Percentiles rank a stretch among this genome's conserved stretches.
Evolutionary conservation across 2,329 filamentous ascomycete genomes (phyloP).

Genomic region (Claviceps fusiformis): DNA sequence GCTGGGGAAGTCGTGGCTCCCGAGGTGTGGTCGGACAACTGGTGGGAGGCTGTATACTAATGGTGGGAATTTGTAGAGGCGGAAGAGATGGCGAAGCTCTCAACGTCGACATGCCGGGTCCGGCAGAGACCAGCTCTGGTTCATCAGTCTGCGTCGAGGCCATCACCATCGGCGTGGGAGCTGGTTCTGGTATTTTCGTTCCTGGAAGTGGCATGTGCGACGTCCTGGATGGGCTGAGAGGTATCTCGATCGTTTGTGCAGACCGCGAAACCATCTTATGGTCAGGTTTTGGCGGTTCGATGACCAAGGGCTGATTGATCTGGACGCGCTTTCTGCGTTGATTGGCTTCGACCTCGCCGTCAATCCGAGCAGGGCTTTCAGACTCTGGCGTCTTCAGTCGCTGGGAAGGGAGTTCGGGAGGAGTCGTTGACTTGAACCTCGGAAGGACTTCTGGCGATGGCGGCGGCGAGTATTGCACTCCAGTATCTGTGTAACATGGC

Average conservation of each 20-base stretch:
- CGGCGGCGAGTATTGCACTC: slow-evolving; percentile 72
- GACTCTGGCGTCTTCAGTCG: slow-evolving; percentile 26
- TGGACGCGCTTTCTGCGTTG: slow-evolving; percentile 58
- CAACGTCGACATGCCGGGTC: slow-evolving; percentile 8
- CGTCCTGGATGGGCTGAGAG: slow-evolving; percentile 51
- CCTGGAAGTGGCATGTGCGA: slow-evolving; percentile 37
- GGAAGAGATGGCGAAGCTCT: slow-evolving; percentile 21
- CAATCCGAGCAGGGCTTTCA: slow-evolving; percentile 30
- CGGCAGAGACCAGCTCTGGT: slow-evolving; percentile 4
- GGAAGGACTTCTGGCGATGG: slow-evolving; percentile 48
- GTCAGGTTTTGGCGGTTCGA: slow-evolving; percentile 28
- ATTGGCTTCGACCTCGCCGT: slow-evolving; percentile 56
- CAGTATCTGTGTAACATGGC: slow-evolving; percentile 60
- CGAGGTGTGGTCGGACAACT: slow-evolving; percentile 71
- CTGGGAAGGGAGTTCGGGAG: slow-evolving; percentile 20
- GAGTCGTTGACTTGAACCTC: slow-evolving; percentile 26
- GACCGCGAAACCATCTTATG: slow-evolving; percentile 45
- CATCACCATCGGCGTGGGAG: slow-evolving; percentile 32
- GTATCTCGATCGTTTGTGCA: slow-evolving; percentile 12
- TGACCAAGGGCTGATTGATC: slow-evolving; percentile 33
- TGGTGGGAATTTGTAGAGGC: slow-evolving; percentile 58
- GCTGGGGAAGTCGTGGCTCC: slow-evolving; percentile 62
- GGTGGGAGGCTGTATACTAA: slow-evolving; percentile 78
- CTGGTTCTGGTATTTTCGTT: slow-evolving; percentile 25
- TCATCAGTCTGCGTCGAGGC: slow-evolving; percentile 48